These are phyloP conservation scores for Globisporangium iwayamae DNA, from an alignment of 352 stramenopile species.

Conservation along the genomic window DNA sequence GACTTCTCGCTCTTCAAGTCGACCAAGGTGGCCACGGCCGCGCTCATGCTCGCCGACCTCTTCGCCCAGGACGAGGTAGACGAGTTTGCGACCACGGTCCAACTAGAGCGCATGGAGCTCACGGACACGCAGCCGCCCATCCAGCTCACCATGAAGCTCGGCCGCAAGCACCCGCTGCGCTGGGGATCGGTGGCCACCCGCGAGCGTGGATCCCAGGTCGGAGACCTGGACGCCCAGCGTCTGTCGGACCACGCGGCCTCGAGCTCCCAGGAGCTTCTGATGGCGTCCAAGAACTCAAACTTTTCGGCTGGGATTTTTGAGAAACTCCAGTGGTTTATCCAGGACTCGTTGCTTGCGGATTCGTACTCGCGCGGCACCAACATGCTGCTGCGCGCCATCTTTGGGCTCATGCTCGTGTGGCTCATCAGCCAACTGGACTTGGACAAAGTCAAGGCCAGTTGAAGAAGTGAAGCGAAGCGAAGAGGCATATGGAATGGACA, in stretches of 20 bases:
- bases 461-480: neutral
- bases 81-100: constrained; percentile 37
- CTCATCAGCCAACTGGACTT: constrained; percentile 29
- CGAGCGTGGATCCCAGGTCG: neutral
- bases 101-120: constrained; percentile 45
- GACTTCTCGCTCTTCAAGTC: constrained; percentile 63
- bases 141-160: constrained; percentile 27
- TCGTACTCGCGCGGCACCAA: constrained; percentile 8
- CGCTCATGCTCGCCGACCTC: constrained; percentile 40
- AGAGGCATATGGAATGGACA: neutral
- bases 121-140: constrained; percentile 24
- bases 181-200: neutral
- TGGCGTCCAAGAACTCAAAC: neutral
- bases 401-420: constrained; percentile 36
- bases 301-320: neutral
- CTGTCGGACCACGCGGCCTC: neutral
- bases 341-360: constrained; percentile 17
- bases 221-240: neutral
- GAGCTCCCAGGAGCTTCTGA: neutral
- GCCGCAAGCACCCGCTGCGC: constrained; percentile 11
- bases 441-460: constrained; percentile 6
- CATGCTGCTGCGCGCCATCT: constrained; percentile 35
- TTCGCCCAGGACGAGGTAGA: constrained; percentile 25
- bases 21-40: constrained; percentile 48
- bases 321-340: constrained; percentile 28